Percentiles rank a stretch among this genome's conserved stretches.
These are phyloP conservation scores for Hyparrhenia diplandra DNA, from an alignment of 176 grass and related monocot genomes.

Conservation along the genomic window DNA sequence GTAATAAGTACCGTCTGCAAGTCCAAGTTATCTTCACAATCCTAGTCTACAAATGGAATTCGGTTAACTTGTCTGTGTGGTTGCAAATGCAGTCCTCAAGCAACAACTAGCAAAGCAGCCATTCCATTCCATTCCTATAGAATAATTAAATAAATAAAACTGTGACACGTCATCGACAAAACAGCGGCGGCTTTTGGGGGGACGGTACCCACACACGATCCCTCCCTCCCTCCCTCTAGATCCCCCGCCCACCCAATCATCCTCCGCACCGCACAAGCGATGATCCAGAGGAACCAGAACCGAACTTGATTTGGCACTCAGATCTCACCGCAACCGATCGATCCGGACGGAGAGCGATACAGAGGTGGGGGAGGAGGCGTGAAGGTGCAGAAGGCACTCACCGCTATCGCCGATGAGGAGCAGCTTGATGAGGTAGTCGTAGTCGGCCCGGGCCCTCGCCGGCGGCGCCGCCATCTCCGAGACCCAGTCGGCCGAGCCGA, in stretches of 20 bases:
- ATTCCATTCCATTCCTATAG: not conserved
- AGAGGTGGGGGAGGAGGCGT: no score
- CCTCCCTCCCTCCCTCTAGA: not conserved
- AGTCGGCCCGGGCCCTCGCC: conserved; percentile 35
- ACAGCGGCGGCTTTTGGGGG: not conserved
- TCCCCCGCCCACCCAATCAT: no score
- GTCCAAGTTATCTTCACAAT: not conserved
- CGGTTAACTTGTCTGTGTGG: not conserved
- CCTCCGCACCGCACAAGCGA: not conserved
- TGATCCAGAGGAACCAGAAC: not conserved
- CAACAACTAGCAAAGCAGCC: not conserved
- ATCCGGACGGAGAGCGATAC: not conserved
- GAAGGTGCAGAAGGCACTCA: not conserved
- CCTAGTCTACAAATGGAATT: not conserved
- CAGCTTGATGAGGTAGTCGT: conserved; percentile 40
- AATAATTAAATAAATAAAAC: not conserved
- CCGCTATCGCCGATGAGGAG: conserved; percentile 40
- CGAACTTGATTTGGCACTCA: not conserved
- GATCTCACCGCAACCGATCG: not conserved
- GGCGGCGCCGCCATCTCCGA: conserved; percentile 22
- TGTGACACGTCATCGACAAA: not conserved
- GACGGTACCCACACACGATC: not conserved
- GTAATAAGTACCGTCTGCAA: not conserved
- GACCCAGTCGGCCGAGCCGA: no score
- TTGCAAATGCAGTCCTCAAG: not conserved